These are phyloP conservation scores for Suhomyces yuchorum DNA, from an alignment of 1,139 yeast species.

Conservation along the genomic window DNA sequence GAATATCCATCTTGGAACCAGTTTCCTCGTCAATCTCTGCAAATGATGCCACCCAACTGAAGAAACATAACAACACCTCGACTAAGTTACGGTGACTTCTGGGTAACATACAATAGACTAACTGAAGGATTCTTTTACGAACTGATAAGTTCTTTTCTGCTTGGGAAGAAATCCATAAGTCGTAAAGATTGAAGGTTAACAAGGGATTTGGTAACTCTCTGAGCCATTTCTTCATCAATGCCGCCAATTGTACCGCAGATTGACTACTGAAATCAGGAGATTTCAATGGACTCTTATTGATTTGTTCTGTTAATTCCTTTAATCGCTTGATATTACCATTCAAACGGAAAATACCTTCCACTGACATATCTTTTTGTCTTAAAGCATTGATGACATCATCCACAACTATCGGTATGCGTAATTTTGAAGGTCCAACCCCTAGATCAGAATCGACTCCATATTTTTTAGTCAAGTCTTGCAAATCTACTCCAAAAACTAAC, in stretches of 20 bases:
- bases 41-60: slow-evolving; percentile 96
- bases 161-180: slow-evolving; percentile 80
- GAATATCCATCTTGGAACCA: slow-evolving; percentile 97
- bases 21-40: slow-evolving; percentile 83
- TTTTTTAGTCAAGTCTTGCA: slow-evolving; percentile 67
- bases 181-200: slow-evolving; percentile 74
- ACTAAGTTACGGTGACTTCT: slow-evolving; percentile 79
- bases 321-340: slow-evolving; percentile 92
- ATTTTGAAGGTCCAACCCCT: slow-evolving; percentile 82
- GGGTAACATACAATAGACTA: slow-evolving; percentile 81
- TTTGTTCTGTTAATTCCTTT: slow-evolving; percentile 70
- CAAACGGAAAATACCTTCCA: slow-evolving; percentile 94
- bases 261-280: slow-evolving; percentile 76
- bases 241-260: slow-evolving; percentile 91
- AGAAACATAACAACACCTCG: slow-evolving; percentile 82
- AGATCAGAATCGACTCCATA: slow-evolving; percentile 86
- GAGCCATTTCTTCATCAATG: slow-evolving; percentile 85
- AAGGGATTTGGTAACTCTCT: slow-evolving; percentile 93
- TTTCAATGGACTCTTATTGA: slow-evolving; percentile 72
- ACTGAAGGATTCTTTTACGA: slow-evolving; percentile 61
- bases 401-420: slow-evolving; percentile 80
- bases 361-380: slow-evolving; percentile 91
- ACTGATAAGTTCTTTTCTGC: slow-evolving; percentile 49
- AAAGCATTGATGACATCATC: slow-evolving; percentile 86
- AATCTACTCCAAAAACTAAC: slow-evolving; percentile 76